Conservation (phyloP, 1,284 basidiomycete species). For the Trichosporon coremiiforme region DNA sequence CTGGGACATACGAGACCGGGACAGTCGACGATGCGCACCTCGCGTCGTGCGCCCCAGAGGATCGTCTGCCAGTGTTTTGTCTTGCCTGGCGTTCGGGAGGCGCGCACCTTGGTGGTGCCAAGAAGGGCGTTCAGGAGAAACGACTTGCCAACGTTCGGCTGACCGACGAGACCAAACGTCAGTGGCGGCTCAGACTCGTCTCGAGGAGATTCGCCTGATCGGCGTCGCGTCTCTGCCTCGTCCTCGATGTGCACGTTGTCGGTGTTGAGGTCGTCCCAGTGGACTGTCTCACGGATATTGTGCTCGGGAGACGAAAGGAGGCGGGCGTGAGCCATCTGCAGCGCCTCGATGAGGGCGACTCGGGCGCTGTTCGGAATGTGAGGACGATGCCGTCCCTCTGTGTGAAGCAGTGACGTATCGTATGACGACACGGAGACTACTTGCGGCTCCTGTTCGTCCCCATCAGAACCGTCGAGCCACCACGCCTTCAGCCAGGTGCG, state of each 20-base stretch:
- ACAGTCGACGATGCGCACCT: constrained; percentile 81
- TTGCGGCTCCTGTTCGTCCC: constrained; percentile 41
- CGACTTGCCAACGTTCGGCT: constrained; percentile 92
- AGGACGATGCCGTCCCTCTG: constrained; percentile 60
- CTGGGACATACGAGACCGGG: constrained; percentile 83
- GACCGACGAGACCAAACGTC: constrained; percentile 84
- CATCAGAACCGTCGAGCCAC: constrained; percentile 53
- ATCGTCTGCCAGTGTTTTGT: constrained; percentile 93
- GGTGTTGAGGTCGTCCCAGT: constrained; percentile 64
- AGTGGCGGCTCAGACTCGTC: constrained; percentile 61
- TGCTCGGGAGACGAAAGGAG: constrained; percentile 62
- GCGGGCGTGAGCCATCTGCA: constrained; percentile 69
- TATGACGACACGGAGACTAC: constrained; percentile 77
- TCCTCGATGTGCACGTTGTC: background rate
- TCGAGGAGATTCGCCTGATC: background rate
- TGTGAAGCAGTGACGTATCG: constrained; percentile 58
- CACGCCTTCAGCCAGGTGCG: constrained; percentile 64
- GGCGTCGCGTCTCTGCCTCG: background rate
- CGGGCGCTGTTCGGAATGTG: constrained; percentile 63
- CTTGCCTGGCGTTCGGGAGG: constrained; percentile 90
- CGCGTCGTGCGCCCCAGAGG: constrained; percentile 69
- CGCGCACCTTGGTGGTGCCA: constrained; percentile 74
- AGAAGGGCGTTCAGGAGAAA: constrained; percentile 87
- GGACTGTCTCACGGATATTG: constrained; percentile 67
- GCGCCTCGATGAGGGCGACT: constrained; percentile 65